Base-by-base conservation (phyloP, 495 filamentous ascomycete species). In the Elasticomyces elasticus region DNA sequence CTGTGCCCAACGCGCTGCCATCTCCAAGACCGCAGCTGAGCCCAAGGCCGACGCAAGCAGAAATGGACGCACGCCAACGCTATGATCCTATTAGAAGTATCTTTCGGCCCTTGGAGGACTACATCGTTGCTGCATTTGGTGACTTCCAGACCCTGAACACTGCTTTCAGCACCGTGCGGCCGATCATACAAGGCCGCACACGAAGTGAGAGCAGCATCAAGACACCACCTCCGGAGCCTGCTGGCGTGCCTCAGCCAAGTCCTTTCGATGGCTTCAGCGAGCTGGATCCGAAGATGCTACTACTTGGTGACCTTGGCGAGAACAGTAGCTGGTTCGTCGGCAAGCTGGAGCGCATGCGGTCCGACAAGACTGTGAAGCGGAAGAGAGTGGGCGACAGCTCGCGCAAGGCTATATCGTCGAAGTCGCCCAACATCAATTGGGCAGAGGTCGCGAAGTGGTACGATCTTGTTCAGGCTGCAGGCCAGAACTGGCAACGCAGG, bases 261-360 rank as follows among this genome's bases (percentile, higher is more conserved):
- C 42, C 49, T 10, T 52, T 69, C 27, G 55, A 64, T 10, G 61
- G 61, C 7, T 56, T 76, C 3, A 78, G 76, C 24, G 77, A 81
- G 48, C 67, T 88, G 24, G 87, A 92, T 66, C 79, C 84, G 0
- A 92, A 90, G 66, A 82, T 85, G 0, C 72, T 92, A 12, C 73
- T 91, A 12, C 65, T 89, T n/a, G 87, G 87, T 13, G 80, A 91
- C 55, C 70, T 92, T 56, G 83, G 83, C 0, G 86, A 92, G 65
- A 92, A 91, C 64, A 87, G 87, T 1, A 78, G 78, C 13, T 92
- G 86, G 87, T 92, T 86, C 86, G 85, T 80, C 48, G 83, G 81
- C 0, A 72, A 77, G 51, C 66, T 72, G 20, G 69, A 75, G 30
- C 43, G 64, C 12, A 62, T 64, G 69, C 27, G 62, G 59, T 31